These are phyloP conservation scores for Funneliformis caledonium DNA, from an alignment of 371 early-diverging fungal genomes.

Conservation along the genomic window DNA sequence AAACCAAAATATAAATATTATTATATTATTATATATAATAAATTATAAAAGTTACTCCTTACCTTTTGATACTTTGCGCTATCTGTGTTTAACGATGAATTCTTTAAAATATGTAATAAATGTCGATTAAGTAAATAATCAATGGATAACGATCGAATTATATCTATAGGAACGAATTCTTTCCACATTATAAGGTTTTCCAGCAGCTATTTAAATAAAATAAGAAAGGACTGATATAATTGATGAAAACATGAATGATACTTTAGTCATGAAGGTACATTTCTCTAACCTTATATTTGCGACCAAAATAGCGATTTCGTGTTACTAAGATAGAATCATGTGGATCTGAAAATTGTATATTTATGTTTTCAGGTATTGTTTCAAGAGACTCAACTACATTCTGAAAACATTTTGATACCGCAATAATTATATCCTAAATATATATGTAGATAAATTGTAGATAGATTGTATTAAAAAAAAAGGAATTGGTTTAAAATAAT, in stretches of 20 bases:
- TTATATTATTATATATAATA: neutral
- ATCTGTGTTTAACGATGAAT: neutral
- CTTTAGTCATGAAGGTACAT: neutral
- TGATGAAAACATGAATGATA: neutral
- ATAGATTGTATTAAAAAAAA: neutral
- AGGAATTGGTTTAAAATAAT: neutral
- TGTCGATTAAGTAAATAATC: constrained; percentile 19
- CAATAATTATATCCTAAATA: constrained; percentile 1
- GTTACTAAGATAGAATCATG: neutral
- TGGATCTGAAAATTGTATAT: neutral
- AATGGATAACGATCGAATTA: neutral
- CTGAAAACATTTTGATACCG: neutral
- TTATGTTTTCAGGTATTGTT: neutral
- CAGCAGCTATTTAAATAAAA: constrained; percentile 9
- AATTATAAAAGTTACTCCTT: neutral
- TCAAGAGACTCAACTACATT: constrained; percentile 14
- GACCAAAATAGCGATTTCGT: constrained; percentile 21
- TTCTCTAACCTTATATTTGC: constrained; percentile 3
- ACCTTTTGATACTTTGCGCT: neutral
- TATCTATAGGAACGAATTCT: neutral
- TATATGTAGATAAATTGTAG: neutral
- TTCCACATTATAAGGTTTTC: constrained; percentile 20
- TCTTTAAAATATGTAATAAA: constrained; percentile 10
- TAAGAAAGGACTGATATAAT: neutral
- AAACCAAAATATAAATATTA: neutral